phyloP scores from a whole-genome alignment of 2,329 filamentous ascomycete genomes.

The Colletotrichum lupini region DNA sequence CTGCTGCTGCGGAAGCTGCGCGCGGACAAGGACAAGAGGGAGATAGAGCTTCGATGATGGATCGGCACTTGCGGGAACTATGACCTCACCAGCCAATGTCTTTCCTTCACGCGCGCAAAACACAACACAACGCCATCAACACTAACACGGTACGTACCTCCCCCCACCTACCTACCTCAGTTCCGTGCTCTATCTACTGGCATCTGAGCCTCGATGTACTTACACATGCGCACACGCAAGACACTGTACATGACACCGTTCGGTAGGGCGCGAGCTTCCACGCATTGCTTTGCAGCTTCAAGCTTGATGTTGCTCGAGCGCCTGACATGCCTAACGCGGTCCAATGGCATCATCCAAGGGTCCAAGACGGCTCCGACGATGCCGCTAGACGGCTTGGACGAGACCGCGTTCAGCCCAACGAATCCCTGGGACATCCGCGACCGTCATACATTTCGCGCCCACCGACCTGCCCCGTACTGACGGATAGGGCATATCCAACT shows the following conservation, averaged over 20 bases:
- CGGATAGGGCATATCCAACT: background rate
- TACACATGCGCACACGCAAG: no score
- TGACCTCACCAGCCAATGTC: slow-evolving; percentile 36
- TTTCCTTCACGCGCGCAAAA: background rate
- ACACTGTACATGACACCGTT: no score
- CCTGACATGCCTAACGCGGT: slow-evolving; percentile 2
- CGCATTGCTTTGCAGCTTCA: background rate
- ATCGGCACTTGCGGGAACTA: slow-evolving; percentile 38
- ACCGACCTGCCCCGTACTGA: background rate
- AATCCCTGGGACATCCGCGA: slow-evolving; percentile 4
- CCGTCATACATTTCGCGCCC: slow-evolving; percentile 11
- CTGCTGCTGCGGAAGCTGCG: background rate
- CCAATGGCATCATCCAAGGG: slow-evolving; percentile 35
- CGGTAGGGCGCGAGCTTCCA: background rate
- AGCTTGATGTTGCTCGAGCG: background rate
- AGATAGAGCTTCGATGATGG: slow-evolving; percentile 29
- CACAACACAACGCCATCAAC: background rate
- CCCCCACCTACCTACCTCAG: no score
- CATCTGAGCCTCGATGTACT: background rate
- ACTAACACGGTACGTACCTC: background rate
- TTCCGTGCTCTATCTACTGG: background rate
- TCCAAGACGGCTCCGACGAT: slow-evolving; percentile 21
- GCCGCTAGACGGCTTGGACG: slow-evolving; percentile 25
- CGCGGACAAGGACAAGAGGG: slow-evolving; percentile 1
- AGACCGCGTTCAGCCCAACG: slow-evolving; percentile 28